Conservation (phyloP, 305 asterid genomes). For the Fraxinus baroniana region DNA sequence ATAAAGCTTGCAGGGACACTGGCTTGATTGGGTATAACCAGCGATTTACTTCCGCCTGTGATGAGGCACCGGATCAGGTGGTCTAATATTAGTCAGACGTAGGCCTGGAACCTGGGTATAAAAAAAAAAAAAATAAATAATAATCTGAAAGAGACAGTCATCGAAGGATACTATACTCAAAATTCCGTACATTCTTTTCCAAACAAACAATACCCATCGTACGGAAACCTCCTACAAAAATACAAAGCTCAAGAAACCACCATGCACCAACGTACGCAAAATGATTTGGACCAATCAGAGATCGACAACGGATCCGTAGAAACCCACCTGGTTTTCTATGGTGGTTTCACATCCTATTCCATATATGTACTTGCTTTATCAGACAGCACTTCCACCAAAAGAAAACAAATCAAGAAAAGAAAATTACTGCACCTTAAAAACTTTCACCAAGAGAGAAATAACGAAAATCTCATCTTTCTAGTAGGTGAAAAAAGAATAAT, state of each 20-base stretch:
- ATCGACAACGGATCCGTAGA: slow-evolving; percentile 46
- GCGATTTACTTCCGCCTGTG: too few species aligned
- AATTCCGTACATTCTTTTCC: not conserved
- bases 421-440: not conserved
- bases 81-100: too few species aligned
- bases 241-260: slow-evolving; percentile 27
- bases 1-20: too few species aligned
- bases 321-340: slow-evolving; percentile 23
- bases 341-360: slow-evolving; percentile 36
- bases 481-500: slow-evolving; percentile 10
- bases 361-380: slow-evolving; percentile 35
- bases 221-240: slow-evolving; percentile 15
- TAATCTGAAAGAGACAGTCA: not conserved
- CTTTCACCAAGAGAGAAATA: slow-evolving; percentile 17
- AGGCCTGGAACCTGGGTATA: too few species aligned
- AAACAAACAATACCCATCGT: not conserved
- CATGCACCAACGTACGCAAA: slow-evolving; percentile 20
- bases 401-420: not conserved
- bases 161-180: not conserved
- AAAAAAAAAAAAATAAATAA: too few species aligned
- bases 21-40: too few species aligned
- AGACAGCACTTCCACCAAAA: slow-evolving; percentile 26
- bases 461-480: slow-evolving; percentile 18
- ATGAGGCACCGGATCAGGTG: too few species aligned
- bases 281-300: slow-evolving; percentile 26